Base-by-base conservation (phyloP, 2,329 filamentous ascomycete genomes). In the Pochonia chlamydosporia region DNA sequence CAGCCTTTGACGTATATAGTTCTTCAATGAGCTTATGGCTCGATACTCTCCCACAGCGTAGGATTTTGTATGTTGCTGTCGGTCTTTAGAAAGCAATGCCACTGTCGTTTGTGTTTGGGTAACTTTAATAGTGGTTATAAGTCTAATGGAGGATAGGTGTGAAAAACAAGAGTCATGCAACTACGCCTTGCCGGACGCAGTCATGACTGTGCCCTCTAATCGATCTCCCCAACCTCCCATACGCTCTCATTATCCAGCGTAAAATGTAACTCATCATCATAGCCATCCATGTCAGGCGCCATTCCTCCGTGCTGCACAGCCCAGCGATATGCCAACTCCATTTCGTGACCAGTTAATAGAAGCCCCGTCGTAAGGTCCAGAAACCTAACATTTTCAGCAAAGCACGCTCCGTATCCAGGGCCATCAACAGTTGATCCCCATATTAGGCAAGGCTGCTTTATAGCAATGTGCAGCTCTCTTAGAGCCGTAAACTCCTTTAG, bases 301-400 rank as follows among this genome's bases (percentile, higher is more conserved):
- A 40, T 9, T 23, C 49, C 30, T 33, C 47, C 49, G 5, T 37
- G 21, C 44, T 43, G 20, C 16, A n/a, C 5, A 10, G 1, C 0
- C 49, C 49, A 53, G 1, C 23, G n/a, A 18, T 45, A 26, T 16
- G 18, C 43, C 37, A 52, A 40, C n/a, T 49, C 39, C 21, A 45
- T 7, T 40, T 52, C 44, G 44, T 40, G 10, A 5, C 16, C 6
- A 18, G 43, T 52, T 26, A 53, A 46, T 35, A 53, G 41, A 9
- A 46, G 45, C 42, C 52, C 52, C 10, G 40, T 31, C n/a, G 43
- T 26, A 2, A 49, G 13, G 28, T 54, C 46, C 40, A 54, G 25
- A 39, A 49, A 54, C 25, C 45, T 52, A 26, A 54, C 30, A 45
- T 52, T 50, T 23, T 52, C 47, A 18, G 9, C 30, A 16, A 23